Conservation (phyloP, 306 rosid species). For the Sindora glabra region DNA sequence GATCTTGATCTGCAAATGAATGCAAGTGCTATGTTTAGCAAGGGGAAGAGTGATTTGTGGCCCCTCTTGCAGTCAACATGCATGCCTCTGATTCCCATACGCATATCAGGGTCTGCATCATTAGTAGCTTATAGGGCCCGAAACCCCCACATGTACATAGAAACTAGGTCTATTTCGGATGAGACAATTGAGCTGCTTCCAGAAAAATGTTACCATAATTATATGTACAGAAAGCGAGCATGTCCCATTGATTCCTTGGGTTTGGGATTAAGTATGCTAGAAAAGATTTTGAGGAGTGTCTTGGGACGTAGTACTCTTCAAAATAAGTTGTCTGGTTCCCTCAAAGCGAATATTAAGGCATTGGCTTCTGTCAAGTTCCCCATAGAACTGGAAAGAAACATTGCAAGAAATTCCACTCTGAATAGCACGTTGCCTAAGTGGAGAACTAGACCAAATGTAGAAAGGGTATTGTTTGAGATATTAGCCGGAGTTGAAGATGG, state of each 20-base stretch:
- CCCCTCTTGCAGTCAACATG: constrained; percentile 52
- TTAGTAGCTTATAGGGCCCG: constrained; percentile 58
- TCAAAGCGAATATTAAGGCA: constrained; percentile 64
- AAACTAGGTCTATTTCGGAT: constrained; percentile 35
- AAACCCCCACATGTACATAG: constrained; percentile 40
- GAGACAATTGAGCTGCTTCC: constrained; percentile 69
- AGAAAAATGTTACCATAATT: constrained; percentile 61
- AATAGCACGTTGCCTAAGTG: constrained; percentile 37
- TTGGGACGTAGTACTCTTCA: constrained; percentile 37
- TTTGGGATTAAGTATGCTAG: constrained; percentile 40
- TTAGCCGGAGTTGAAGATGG: constrained; percentile 46
- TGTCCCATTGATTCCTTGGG: constrained; percentile 56
- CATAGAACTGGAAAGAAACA: constrained; percentile 56
- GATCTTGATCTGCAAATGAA: constrained; percentile 35
- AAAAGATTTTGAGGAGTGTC: constrained; percentile 50
- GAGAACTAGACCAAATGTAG: constrained; percentile 61
- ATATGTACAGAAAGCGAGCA: constrained; percentile 19
- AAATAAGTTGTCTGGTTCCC: constrained; percentile 30
- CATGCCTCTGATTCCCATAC: constrained; percentile 55
- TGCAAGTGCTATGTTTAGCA: constrained; percentile 21
- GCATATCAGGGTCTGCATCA: constrained; percentile 51
- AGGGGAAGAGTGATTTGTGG: constrained; percentile 31
- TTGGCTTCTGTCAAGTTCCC: constrained; percentile 46
- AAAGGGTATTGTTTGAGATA: constrained; percentile 60
- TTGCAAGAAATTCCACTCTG: constrained; percentile 20